Base-by-base conservation (phyloP, 345 rosid genomes). In the Eucalyptus globulus region DNA sequence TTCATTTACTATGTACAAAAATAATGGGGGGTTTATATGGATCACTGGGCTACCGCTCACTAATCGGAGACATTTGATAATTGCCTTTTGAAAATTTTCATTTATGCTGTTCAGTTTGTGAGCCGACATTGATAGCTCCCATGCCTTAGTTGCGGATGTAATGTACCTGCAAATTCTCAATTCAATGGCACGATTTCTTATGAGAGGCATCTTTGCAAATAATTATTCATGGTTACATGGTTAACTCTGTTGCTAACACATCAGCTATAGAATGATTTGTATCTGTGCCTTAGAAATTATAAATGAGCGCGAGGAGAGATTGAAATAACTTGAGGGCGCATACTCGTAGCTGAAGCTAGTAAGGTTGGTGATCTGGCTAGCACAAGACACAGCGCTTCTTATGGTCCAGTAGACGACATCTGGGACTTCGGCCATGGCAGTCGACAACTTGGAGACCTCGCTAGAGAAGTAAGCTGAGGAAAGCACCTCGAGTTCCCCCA, bases 361-460 rank as follows among this genome's bases (percentile, higher is more conserved):
- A 11, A 93, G 92, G 67, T 93, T 91, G n/a, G 90, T 91, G 88
- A 97, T 93, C 92, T 94, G 97, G 49, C 96, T 76, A 12, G 95
- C 92, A 87, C 97, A 95, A 43, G 94, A 95, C 90, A 95, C 90
- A n/a, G 93, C 93, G 87, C 95, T 89, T 89, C 97, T 93, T 87
- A 95, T 93, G 62, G 96, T 95, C 99, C 98, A 96, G 90, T 96
- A 95, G 89, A 97, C 98, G 11, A 98, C 94, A 83, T 89, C 87
- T 24, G 99, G 98, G 58, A 96, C 90, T 34, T 91, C 92, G 31
- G 93, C 53, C 43, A 62, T 87, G 83, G 93, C 95, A 1, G 87
- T 49, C 4, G 92, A 86, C 54, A 94, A 45, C 4, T 88, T 92
- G 7, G 95, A 67, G 72, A 89, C 65, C 65, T 92, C 95, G 1